Percentiles rank a stretch among this genome's conserved stretches.
phyloP scores from a whole-genome alignment of 2,329 filamentous ascomycete species.

The Sarocladium strictum region DNA sequence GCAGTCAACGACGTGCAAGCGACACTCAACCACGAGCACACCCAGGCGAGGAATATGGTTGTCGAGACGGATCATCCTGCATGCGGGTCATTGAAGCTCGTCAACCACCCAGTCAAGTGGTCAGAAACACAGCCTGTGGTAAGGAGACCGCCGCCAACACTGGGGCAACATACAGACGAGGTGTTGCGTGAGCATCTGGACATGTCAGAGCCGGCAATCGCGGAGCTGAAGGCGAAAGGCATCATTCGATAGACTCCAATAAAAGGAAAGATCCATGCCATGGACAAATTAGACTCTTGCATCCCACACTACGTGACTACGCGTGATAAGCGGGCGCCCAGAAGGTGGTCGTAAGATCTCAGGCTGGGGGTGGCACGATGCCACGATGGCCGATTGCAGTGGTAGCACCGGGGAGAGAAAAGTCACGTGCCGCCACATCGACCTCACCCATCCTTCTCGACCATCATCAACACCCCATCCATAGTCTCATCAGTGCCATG shows the following conservation, averaged over 20 bases:
- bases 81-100: slow-evolving; percentile 81
- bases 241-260: slow-evolving; percentile 46
- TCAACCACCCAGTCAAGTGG: slow-evolving; percentile 94
- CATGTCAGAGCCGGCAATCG: slow-evolving; percentile 52
- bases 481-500: background rate
- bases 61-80: slow-evolving; percentile 75
- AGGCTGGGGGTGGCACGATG: slow-evolving; percentile 2
- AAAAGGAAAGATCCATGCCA: background rate
- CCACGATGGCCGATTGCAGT: background rate
- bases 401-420: background rate
- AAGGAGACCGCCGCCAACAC: slow-evolving; percentile 70
- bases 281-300: background rate
- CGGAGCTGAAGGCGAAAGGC: slow-evolving; percentile 56
- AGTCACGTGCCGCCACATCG: background rate
- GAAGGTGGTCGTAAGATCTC: slow-evolving; percentile 4
- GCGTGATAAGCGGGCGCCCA: background rate
- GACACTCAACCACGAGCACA: slow-evolving; percentile 80
- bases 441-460: background rate
- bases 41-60: slow-evolving; percentile 82
- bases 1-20: slow-evolving; percentile 89
- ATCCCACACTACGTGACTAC: no score
- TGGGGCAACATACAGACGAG: slow-evolving; percentile 84
- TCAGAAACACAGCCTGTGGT: slow-evolving; percentile 75
- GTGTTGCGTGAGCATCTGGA: slow-evolving; percentile 61
- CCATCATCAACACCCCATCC: background rate